Conservation (phyloP, 345 rosid genomes). For the Eucalyptus sp. region DNA sequence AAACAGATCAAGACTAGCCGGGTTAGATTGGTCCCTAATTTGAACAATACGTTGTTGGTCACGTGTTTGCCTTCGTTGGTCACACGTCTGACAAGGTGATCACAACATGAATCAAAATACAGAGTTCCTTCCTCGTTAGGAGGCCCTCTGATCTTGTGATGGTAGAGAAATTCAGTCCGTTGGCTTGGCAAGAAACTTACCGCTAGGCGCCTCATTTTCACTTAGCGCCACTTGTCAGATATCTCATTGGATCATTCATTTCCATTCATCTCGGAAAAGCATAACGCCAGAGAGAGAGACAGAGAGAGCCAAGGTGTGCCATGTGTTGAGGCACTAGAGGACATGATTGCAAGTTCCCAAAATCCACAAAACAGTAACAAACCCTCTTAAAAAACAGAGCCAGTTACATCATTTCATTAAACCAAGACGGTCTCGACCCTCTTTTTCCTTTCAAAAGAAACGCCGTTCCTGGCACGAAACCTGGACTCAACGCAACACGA, state of each 20-base stretch:
- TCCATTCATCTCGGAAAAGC: neutral
- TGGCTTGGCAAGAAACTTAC: neutral
- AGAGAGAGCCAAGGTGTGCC: neutral
- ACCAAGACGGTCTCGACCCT: neutral
- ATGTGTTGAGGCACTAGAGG: neutral
- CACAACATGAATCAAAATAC: neutral
- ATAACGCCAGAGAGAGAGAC: neutral
- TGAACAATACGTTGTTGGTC: neutral
- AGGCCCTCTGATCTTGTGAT: neutral
- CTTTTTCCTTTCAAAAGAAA: neutral
- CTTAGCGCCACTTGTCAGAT: neutral
- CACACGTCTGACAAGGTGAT: neutral
- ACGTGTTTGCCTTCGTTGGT: neutral
- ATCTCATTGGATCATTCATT: neutral
- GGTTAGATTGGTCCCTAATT: neutral
- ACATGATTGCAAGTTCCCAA: neutral
- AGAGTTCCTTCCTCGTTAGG: neutral
- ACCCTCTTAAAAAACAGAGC: neutral
- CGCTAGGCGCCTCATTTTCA: neutral
- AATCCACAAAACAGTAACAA: neutral
- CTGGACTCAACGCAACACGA: neutral
- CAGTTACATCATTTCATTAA: neutral
- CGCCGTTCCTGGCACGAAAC: conserved; percentile 9
- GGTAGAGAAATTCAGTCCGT: neutral
- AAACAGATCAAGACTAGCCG: too few relatives aligned